These are phyloP conservation scores for Pharus latifolius DNA, from an alignment of 176 grass and related monocot species.

Conservation along the genomic window DNA sequence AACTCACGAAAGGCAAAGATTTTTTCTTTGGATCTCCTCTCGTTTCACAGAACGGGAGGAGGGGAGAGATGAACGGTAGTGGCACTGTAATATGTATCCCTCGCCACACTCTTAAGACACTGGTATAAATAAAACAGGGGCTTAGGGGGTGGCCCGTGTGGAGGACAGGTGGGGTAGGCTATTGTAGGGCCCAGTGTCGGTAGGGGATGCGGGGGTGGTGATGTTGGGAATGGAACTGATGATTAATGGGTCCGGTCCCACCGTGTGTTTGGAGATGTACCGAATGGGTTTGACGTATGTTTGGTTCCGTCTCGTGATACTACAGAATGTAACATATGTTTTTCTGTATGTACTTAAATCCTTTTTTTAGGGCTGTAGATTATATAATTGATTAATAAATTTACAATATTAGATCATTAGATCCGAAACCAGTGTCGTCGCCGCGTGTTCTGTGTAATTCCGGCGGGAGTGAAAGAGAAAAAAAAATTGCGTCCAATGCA, in stretches of 20 bases:
- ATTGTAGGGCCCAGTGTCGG: neutral
- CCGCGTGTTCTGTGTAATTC: slow-evolving; percentile 14
- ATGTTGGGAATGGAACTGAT: slow-evolving; percentile 7
- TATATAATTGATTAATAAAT: neutral
- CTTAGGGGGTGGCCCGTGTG: neutral
- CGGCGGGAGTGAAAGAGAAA: neutral
- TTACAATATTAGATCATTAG: slow-evolving; percentile 5
- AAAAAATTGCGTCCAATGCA: neutral
- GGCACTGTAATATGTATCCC: neutral
- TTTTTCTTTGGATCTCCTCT: slow-evolving; percentile 12
- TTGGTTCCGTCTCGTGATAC: slow-evolving; percentile 23
- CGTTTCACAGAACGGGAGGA: slow-evolving; percentile 5
- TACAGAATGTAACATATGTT: slow-evolving; percentile 10
- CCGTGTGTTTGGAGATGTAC: slow-evolving; percentile 17
- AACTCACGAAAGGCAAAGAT: neutral
- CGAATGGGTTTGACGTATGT: slow-evolving; percentile 15
- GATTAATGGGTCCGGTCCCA: neutral
- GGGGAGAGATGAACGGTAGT: neutral
- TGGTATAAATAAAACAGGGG: slow-evolving; percentile 13
- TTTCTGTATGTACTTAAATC: neutral
- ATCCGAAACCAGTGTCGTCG: slow-evolving; percentile 18
- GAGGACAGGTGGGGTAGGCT: neutral
- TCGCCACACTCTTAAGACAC: neutral
- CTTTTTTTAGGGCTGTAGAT: neutral
- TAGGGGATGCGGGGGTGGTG: neutral